These are phyloP conservation scores for Coemansia sp. DNA, from an alignment of 192 early-diverging fungal genomes.

Conservation along the genomic window DNA sequence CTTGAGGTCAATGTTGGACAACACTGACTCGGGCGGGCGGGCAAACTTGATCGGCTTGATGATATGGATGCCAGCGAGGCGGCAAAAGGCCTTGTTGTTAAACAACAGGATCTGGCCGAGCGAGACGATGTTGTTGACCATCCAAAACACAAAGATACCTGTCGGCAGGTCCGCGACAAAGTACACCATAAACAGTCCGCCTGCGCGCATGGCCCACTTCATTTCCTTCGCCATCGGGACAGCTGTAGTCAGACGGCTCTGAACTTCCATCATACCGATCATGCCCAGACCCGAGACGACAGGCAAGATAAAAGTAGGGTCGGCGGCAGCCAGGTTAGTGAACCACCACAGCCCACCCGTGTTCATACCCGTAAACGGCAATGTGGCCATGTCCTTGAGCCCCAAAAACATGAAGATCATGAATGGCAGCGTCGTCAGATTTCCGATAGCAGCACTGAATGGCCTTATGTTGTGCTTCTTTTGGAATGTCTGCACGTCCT, in stretches of 20 bases:
- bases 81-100: conserved; percentile 59
- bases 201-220: conserved; percentile 52
- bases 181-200: conserved; percentile 47
- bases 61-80: conserved; percentile 61
- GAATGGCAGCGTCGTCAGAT: conserved; percentile 73
- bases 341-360: conserved; percentile 84
- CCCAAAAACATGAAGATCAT: conserved; percentile 86
- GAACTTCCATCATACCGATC: conserved; percentile 70
- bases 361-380: conserved; percentile 79
- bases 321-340: conserved; percentile 74
- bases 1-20: conserved; percentile 16
- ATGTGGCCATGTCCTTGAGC: conserved; percentile 72
- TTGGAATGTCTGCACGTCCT: conserved; percentile 64
- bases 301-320: conserved; percentile 85
- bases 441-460: conserved; percentile 60
- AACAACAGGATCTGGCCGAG: conserved; percentile 69
- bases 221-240: conserved; percentile 19
- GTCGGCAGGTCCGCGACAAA: conserved; percentile 57
- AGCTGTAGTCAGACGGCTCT: conserved; percentile 28
- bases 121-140: conserved; percentile 73
- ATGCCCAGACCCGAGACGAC: conserved; percentile 67
- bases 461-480: conserved; percentile 66
- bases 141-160: conserved; percentile 83
- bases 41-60: conserved; percentile 30
- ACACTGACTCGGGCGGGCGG: conserved; percentile 7